These are phyloP conservation scores for Iberis pinnata DNA, from an alignment of 345 rosid species.

Conservation along the genomic window DNA sequence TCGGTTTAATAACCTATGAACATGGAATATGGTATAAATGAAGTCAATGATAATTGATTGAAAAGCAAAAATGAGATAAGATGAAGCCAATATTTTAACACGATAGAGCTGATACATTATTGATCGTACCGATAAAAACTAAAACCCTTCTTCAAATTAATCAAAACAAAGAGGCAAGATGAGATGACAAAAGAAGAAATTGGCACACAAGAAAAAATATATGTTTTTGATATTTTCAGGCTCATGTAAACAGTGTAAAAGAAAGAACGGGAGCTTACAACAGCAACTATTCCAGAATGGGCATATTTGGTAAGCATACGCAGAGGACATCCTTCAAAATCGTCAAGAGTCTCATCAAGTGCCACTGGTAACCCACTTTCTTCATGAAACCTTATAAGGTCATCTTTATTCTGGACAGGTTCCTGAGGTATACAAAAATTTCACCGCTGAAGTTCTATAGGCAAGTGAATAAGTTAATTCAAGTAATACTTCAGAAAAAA, in stretches of 20 bases:
- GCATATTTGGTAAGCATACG: slow-evolving; percentile 49
- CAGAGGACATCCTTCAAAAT: slow-evolving; percentile 45
- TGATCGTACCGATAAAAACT: background rate
- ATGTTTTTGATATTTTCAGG: slow-evolving; percentile 3
- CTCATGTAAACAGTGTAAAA: slow-evolving; percentile 11
- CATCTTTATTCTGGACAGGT: slow-evolving; percentile 67
- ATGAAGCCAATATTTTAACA: background rate
- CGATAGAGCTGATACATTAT: slow-evolving; percentile 3
- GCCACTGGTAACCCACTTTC: slow-evolving; percentile 90
- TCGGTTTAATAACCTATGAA: slow-evolving; percentile 79
- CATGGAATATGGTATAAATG: slow-evolving; percentile 7
- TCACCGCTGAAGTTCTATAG: slow-evolving; percentile 14
- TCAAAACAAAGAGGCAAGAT: background rate
- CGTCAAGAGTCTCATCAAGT: slow-evolving; percentile 79
- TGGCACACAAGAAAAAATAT: background rate
- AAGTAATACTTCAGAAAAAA: slow-evolving; percentile 6
- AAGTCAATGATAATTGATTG: slow-evolving; percentile 8
- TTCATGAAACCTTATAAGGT: slow-evolving; percentile 75
- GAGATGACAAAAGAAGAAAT: slow-evolving; percentile 8
- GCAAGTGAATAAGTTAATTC: slow-evolving; percentile 2
- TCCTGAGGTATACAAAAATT: slow-evolving; percentile 48
- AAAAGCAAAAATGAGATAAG: background rate
- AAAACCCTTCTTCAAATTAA: slow-evolving; percentile 1
- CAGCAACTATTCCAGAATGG: slow-evolving; percentile 78
- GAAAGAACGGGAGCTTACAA: slow-evolving; percentile 46